Base-by-base conservation (phyloP, 768 basidiomycete species). In the Agaricus bisporus region DNA sequence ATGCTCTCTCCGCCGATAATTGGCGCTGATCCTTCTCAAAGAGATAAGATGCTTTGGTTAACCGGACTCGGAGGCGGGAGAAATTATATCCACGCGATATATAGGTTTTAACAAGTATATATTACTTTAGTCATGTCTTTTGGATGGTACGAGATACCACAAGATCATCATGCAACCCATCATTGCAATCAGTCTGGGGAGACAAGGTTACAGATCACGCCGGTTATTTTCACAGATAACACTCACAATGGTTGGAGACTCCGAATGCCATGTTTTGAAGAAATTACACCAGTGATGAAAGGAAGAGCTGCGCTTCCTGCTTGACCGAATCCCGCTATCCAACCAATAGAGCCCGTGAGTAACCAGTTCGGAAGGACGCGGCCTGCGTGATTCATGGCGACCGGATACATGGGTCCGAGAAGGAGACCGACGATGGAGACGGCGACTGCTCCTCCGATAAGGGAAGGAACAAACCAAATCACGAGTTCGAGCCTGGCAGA, bases 371-470 rank as follows among this genome's bases (percentile, higher is more conserved):
- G 91, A 8, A 94, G 66, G 49, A 91, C 73, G 1, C 81, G 75
- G 5, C 81, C 77, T 1, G 84, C 71, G 41, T 86, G 79, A 62
- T 86, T 88, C 80, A 92, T 82, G 8, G 80, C 74, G 41, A 87
- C 78, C 1, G 85, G 86, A 61, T 85, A 89, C 70, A 89, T 80
- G 2, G 86, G 87, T 0, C 86, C 88, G n/a, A 91, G 71, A 20
- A 88, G 66, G 8, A 88, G 45, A 15, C 88, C 88, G 14, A 88
- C 68, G 43, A 88, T 58, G 2, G 84, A 76, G 20, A 89, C 74
- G 0, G 83, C 80, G 3, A 88, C 72, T 2, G 79, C 87, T 58
- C 80, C 75, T 2, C 79, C 84, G 8, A 87, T 70, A 14, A 89
- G 70, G 5, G 80, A 83, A 20, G 83, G 83, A 0, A 82, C 78